These are phyloP conservation scores for Penicillium oxalicum DNA, from an alignment of 2,329 filamentous ascomycete genomes.

Conservation along the genomic window DNA sequence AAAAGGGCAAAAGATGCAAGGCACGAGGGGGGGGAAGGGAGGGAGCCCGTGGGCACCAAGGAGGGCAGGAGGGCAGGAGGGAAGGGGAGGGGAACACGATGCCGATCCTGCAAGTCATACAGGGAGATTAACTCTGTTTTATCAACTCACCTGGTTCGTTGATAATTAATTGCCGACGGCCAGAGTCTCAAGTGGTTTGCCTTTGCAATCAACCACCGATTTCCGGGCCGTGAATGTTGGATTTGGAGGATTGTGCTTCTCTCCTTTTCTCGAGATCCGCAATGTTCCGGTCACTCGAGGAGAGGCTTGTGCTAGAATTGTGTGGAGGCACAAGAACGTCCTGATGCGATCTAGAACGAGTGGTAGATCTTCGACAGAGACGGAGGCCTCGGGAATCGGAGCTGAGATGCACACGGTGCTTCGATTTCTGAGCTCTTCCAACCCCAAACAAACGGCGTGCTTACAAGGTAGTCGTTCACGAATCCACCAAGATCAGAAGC, in stretches of 20 bases:
- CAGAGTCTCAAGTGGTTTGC: too few relatives aligned
- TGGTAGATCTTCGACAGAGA: slow-evolving; percentile 1
- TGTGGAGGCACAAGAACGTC: not conserved
- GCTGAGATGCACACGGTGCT: not conserved
- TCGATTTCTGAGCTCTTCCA: not conserved
- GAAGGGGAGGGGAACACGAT: not conserved
- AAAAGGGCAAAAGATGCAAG: slow-evolving; percentile 32
- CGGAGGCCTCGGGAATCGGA: not conserved
- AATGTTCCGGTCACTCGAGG: too few relatives aligned
- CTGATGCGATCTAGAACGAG: slow-evolving; percentile 5
- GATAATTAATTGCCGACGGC: not conserved
- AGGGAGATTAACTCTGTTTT: slow-evolving; percentile 8
- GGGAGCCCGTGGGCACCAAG: slow-evolving; percentile 25
- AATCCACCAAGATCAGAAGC: not conserved
- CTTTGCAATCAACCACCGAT: too few relatives aligned
- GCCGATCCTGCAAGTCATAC: slow-evolving; percentile 1
- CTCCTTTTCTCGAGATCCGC: too few relatives aligned
- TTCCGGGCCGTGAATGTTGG: too few relatives aligned
- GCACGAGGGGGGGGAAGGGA: slow-evolving; percentile 21
- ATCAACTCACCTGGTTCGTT: slow-evolving; percentile 26
- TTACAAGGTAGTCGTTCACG: not conserved
- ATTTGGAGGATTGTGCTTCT: too few relatives aligned
- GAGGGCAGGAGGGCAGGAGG: slow-evolving; percentile 13
- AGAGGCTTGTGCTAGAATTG: too few relatives aligned
- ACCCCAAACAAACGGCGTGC: slow-evolving; percentile 1